Base-by-base conservation (phyloP, 2,329 filamentous ascomycete species). In the Cordyceps cateniannulata region DNA sequence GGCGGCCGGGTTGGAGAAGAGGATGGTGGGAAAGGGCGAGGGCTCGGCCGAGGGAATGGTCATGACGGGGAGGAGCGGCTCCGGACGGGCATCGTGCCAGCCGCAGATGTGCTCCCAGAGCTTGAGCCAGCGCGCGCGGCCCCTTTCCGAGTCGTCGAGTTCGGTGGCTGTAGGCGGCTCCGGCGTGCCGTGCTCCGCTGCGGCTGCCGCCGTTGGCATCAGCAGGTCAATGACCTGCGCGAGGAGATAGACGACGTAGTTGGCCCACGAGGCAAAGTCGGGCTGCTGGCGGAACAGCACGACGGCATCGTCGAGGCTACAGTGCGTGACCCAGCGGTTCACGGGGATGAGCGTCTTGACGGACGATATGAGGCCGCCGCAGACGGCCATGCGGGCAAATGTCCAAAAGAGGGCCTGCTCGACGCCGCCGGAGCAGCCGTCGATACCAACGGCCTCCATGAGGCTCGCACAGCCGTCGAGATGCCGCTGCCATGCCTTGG, bases 321-420 rank as follows among this genome's bases (percentile, higher is more conserved):
- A 61, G 18, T 69, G 66, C 0, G 74, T 73, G 0, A 76, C 72
- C 81, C 81, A 83, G 60, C 75, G 74, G 1, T 71, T 70, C 9
- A 78, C 72, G 2, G 77, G 77, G 6, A 82, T 77, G 12, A 82
- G 73, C 0, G 81, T 82, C 60, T 75, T 74, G 63, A 80, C 76
- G 35, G 78, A 77, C 5, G 78, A 80, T 8, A 82, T 81, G 6
- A 82, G 71, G 0, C 78, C 79, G n/a, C 80, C 79, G 59, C 78
- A 81, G 25, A 82, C 76, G 64, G 82, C 79, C 79, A 83, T 82
- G 8, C 79, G 73, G 0, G 79, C 79, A 68, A 81, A 82, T 60
- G 78, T 81, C 80, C 80, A 83, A 62, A 82, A 83, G 0, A 83
- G 68, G 1, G 80, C 79, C 65, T 81, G 76, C 18, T 80, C 73